Evolutionary conservation across 495 filamentous ascomycete species (phyloP).

Genomic region (Sphaerosporella brunnea): DNA sequence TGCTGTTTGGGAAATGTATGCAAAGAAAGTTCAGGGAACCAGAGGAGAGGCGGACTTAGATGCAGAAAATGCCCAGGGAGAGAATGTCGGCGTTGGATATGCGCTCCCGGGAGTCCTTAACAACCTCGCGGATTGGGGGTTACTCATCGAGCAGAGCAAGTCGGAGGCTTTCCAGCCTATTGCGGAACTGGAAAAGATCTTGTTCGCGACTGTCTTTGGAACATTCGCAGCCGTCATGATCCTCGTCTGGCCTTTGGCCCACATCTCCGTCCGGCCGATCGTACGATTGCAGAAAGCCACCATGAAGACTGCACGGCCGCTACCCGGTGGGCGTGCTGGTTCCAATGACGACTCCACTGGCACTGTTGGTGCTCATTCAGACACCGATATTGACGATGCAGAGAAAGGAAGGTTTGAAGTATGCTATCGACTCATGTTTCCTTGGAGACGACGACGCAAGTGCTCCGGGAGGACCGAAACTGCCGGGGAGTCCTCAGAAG

Average conservation of each 20-base stretch:
- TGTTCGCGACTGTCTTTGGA: constrained; percentile 70
- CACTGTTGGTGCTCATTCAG: not conserved
- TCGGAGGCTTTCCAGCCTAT: constrained; percentile 63
- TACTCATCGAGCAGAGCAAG: constrained; percentile 60
- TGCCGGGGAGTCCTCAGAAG: no score
- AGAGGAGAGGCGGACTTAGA: constrained; percentile 24
- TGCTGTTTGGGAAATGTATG: constrained; percentile 16
- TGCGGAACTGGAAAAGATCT: constrained; percentile 48
- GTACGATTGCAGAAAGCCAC: constrained; percentile 59
- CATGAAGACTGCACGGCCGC: constrained; percentile 42
- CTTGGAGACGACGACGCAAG: not conserved
- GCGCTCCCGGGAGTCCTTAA: constrained; percentile 26
- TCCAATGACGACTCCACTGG: not conserved
- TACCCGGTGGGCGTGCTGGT: not conserved
- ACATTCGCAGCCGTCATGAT: constrained; percentile 52
- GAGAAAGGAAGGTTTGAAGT: not conserved
- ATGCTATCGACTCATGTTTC: not conserved
- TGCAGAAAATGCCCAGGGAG: constrained; percentile 37
- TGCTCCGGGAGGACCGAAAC: no score
- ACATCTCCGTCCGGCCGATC: constrained; percentile 64
- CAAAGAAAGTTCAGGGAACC: constrained; percentile 7
- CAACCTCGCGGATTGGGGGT: constrained; percentile 53
- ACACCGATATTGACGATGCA: constrained; percentile 3
- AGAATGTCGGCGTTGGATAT: constrained; percentile 40
- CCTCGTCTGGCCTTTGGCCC: constrained; percentile 56